Conservation (phyloP, 2,329 filamentous ascomycete species). For the Talaromyces funiculosus region DNA sequence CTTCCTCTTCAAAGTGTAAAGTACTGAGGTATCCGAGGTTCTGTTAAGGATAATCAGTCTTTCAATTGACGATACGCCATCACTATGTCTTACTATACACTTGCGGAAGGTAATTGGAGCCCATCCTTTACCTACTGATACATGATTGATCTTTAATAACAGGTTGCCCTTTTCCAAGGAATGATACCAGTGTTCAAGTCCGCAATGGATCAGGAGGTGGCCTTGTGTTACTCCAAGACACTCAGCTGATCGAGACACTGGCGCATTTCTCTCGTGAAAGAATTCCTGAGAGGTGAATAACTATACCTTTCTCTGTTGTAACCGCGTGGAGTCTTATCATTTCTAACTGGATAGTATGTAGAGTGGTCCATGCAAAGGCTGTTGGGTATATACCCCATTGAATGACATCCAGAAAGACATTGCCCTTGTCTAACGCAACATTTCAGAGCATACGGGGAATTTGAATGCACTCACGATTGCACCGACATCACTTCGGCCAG, state of each 20-base stretch:
- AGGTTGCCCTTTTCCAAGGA: constrained; percentile 25
- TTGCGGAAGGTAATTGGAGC: constrained; percentile 23
- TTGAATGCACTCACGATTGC: constrained; percentile 56
- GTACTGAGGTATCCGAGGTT: neutral
- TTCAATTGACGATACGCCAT: neutral
- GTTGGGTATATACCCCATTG: constrained; percentile 30
- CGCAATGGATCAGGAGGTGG: constrained; percentile 29
- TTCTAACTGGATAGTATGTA: constrained; percentile 10
- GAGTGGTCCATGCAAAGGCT: constrained; percentile 56
- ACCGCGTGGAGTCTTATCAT: neutral
- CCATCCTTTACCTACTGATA: neutral
- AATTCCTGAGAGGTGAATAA: constrained; percentile 50
- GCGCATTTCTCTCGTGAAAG: constrained; percentile 58
- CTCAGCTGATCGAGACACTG: constrained; percentile 57
- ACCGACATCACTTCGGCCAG: constrained; percentile 52
- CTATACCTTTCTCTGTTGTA: neutral
- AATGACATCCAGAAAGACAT: neutral
- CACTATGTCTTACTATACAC: constrained; percentile 17
- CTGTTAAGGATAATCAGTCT: neutral
- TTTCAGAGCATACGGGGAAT: constrained; percentile 49
- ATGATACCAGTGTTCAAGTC: constrained; percentile 20
- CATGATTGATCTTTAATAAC: neutral
- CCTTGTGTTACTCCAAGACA: constrained; percentile 49
- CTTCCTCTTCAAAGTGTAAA: neutral
- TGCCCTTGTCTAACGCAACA: neutral